Evolutionary conservation across 345 rosid species (phyloP).

Genomic region (Limnanthes douglasii): DNA sequence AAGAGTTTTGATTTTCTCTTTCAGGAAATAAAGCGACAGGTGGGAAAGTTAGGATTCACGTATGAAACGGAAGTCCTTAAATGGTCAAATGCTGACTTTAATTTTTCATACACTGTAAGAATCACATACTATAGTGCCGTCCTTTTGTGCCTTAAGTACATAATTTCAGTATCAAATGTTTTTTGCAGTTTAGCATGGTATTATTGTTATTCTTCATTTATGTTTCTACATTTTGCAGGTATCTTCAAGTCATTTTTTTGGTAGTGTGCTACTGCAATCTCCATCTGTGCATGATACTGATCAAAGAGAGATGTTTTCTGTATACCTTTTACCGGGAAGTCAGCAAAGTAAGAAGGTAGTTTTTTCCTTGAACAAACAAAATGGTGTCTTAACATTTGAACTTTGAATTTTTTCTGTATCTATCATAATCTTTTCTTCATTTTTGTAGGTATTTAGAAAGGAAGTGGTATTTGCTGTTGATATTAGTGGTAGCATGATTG

Average conservation of each 20-base stretch:
- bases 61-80: conserved; percentile 77
- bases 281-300: conserved; percentile 53
- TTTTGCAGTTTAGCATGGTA: background rate
- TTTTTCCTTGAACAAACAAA: background rate
- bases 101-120: conserved; percentile 58
- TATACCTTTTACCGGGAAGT: conserved; percentile 64
- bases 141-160: background rate
- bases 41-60: conserved; percentile 40
- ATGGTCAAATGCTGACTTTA: conserved; percentile 65
- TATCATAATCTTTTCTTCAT: conserved; percentile 12
- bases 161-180: background rate
- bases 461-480: conserved; percentile 76
- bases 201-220: background rate
- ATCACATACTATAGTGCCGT: background rate
- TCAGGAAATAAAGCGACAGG: conserved; percentile 50
- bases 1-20: conserved; percentile 4
- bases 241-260: conserved; percentile 37
- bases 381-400: conserved; percentile 1
- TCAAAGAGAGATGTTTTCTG: conserved; percentile 70
- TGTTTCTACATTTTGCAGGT: conserved; percentile 21
- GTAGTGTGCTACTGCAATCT: conserved; percentile 71
- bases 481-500: conserved; percentile 82
- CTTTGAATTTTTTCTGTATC: conserved; percentile 5
- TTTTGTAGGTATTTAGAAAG: conserved; percentile 53
- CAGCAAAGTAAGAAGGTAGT: conserved; percentile 33